These are phyloP conservation scores for Tetrahymena malaccensis DNA, from an alignment of 73 alveolate genomes.

Conservation along the genomic window DNA sequence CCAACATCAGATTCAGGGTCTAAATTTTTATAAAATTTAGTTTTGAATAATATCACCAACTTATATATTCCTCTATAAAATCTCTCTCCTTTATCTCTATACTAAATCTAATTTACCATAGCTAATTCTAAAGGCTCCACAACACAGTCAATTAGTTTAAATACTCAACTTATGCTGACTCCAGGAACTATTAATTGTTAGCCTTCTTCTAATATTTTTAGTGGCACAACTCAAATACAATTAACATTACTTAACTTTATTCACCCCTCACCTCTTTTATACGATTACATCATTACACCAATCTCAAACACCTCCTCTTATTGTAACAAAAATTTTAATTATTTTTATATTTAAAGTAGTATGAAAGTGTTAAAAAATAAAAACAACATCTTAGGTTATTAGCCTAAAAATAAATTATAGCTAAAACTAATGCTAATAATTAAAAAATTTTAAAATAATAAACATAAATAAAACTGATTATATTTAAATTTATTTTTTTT, in stretches of 20 bases:
- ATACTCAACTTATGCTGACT: neutral
- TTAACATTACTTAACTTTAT: neutral
- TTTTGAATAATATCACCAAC: neutral
- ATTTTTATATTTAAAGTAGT: neutral
- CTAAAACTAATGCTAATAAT: no score
- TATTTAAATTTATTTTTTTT: no score
- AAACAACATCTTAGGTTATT: no score
- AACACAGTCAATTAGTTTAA: neutral
- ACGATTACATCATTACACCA: neutral
- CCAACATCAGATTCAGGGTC: neutral
- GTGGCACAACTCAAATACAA: neutral
- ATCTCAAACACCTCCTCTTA: neutral
- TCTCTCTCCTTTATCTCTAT: neutral
- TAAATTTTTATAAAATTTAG: neutral
- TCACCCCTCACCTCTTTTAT: neutral
- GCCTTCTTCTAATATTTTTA: neutral
- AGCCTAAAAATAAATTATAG: no score
- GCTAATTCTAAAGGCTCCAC: neutral
- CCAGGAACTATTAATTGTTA: neutral
- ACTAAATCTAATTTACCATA: neutral
- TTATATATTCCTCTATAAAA: neutral
- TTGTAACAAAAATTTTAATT: neutral
- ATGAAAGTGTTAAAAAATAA: no score
- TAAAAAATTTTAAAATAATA: no score
- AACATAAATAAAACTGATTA: no score